Evolutionary conservation across 176 grass and related monocot genomes (phyloP), one percentile per base, ranked within the genome.

Genomic region (Raddia distichophylla): DNA sequence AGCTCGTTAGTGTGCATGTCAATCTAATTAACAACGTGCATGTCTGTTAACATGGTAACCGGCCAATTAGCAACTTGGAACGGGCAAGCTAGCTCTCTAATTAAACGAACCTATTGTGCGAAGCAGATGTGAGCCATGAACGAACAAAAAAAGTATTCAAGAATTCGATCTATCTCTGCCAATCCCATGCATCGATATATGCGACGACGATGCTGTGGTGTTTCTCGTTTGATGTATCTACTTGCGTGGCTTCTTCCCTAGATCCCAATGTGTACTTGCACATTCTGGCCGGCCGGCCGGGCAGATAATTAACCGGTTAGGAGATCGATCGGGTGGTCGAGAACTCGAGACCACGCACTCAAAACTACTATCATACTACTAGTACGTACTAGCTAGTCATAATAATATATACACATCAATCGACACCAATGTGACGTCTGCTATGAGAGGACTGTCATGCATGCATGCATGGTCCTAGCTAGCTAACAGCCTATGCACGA

Each of bases 1-100:
- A 79, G 66, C 27, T 27, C 27, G 27, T 49, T 64, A 40, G 64
- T 77, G 27, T 27, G 1, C 27, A 27, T 27, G 33, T 64, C 62
- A 67, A 14, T 47, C 73, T 70, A 63, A 46, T 22, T 86, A 80
- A 58, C 59, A 80, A 80, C 16, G 76, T 80, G 27, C 27, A 27
- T 27, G 27, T 27, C 76, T 50, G 45, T 76, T 75, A 75, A 8
- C 72, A 34, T 40, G n/a, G 19, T 15, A 4, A 17, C 48, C 27
- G 27, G 27, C 27, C 47, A 66, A 44, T 75, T 44, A 67, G 13
- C 35, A 50, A 63, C 5, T 49, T 9, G 43, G 43, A 22, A 20
- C 0, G 12, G 5, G 1, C 17, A 22, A 64, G 13, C 3, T n/a
- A 22, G 27, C 27, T 27, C 27, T 27, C 27, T 27, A 27, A 27